A percentile compares a stretch with the other conserved stretches of the same genome.
phyloP scores from a whole-genome alignment of 176 grass and related monocot species.

The Ensete glaucum region DNA sequence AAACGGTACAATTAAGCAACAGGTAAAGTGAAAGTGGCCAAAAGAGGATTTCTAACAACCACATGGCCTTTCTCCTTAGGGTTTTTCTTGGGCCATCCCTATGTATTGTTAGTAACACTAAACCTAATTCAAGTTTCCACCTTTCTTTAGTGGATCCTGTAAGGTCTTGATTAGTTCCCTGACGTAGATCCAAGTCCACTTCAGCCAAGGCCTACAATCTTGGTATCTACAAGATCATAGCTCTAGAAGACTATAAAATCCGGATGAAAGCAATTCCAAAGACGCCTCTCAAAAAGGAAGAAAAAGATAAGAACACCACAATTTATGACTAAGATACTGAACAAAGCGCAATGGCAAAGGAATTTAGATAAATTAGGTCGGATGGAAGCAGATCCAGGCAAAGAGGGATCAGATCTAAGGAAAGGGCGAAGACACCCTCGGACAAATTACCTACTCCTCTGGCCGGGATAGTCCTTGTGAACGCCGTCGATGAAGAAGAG shows the following conservation, averaged over 20 bases:
- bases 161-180: no score
- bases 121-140: no score
- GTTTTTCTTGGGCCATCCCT: no score
- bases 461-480: conserved; percentile 53
- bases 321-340: not conserved
- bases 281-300: not conserved
- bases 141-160: no score
- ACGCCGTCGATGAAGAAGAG: conserved; percentile 81
- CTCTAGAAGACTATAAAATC: not conserved
- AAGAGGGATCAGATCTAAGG: conserved; percentile 7
- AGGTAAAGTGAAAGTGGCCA: no score
- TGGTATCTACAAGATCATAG: not conserved
- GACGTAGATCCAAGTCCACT: no score
- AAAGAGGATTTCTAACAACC: no score
- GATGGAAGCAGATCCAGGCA: not conserved
- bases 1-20: no score
- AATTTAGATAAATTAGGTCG: not conserved
- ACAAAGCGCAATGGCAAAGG: not conserved
- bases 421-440: not conserved
- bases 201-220: no score
- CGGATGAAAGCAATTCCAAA: not conserved
- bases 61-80: no score
- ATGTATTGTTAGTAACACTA: no score
- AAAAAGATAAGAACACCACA: not conserved
- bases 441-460: conserved; percentile 36